Evolutionary conservation across 2,329 filamentous ascomycete species (phyloP), one percentile per base, ranked within the genome.

Genomic region (Diaporthe australafricana): DNA sequence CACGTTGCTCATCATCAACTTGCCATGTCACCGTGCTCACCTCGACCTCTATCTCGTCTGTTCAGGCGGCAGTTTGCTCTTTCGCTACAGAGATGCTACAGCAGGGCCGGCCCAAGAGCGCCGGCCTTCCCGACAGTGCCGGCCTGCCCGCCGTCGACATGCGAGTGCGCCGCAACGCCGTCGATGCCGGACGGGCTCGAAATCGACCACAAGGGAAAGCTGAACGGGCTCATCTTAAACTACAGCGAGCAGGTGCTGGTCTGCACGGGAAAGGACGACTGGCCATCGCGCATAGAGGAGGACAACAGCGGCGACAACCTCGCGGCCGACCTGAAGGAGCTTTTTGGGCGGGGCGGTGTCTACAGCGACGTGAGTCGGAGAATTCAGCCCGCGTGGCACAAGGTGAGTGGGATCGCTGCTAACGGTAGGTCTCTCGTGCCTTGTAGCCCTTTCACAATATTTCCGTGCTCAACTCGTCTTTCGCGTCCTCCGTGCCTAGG

Each of bases 221-320:
- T 98, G 53, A 92, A 93, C 78, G 93, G 93, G 16, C 92, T 93
- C 7, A 95, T 98, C 83, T 87, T 92, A 2, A 85, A 87, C 1
- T 97, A 98, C 79, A 87, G 91, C 1, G 92, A 97, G 81, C 95
- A 98, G 76, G 88, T 98, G 4, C 82, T 98, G 12, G 87, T 98
- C 17, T 95, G 93, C 74, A 97, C 95, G 0, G 95, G 94, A 5
- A 89, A 90, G 73, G 83, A 87, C 38, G 93, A 97, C 82, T 98
- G 95, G 95, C 85, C 87, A 35, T 95, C 93, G 78, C 89, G 90
- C 71, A 97, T 98, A 74, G 95, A 97, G 79, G 91, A 97, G 56
- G 94, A 97, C 72, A 89, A 92, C 76, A 87, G 82, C 77, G 89
- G 85, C 20, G 87, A 90, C 75, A 92, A 92, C 75, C 80, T 95